Percentiles rank a stretch among this genome's conserved stretches.
Conservation (phyloP, 75 land plant genomes). For the Isoetes taiwanensis region DNA sequence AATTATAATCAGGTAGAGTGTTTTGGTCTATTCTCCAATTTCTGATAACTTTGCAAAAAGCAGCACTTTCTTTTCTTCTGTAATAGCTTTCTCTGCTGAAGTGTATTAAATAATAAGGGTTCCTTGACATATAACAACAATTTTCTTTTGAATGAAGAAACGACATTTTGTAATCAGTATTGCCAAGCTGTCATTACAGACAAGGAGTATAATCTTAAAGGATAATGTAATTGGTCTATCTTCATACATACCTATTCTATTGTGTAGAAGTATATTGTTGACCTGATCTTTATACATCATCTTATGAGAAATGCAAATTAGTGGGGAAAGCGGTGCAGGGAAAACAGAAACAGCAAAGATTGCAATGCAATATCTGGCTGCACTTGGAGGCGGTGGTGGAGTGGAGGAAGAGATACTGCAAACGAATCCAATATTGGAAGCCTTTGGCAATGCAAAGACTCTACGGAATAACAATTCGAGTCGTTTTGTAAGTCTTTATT, state of each 20-base stretch:
- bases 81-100: not conserved
- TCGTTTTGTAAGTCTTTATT: conserved; percentile 62
- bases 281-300: no score
- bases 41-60: not conserved
- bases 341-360: conserved; percentile 97
- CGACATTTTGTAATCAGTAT: no score
- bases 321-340: conserved; percentile 99
- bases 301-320: no score
- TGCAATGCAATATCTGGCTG: conserved; percentile 85
- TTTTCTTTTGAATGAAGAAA: no score
- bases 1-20: conserved; percentile 63
- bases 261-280: no score
- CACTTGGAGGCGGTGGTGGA: conserved; percentile 78
- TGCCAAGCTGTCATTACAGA: no score
- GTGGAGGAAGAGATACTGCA: conserved; percentile 60
- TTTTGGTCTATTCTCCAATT: not conserved
- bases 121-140: no score
- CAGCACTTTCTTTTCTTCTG: not conserved
- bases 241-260: no score
- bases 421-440: conserved; percentile 73
- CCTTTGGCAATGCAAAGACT: conserved; percentile 98
- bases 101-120: no score
- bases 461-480: conserved; percentile 87
- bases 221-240: no score
- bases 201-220: no score